phyloP scores from a whole-genome alignment of 208 protist species.

The Acanthamoeba royreba region DNA sequence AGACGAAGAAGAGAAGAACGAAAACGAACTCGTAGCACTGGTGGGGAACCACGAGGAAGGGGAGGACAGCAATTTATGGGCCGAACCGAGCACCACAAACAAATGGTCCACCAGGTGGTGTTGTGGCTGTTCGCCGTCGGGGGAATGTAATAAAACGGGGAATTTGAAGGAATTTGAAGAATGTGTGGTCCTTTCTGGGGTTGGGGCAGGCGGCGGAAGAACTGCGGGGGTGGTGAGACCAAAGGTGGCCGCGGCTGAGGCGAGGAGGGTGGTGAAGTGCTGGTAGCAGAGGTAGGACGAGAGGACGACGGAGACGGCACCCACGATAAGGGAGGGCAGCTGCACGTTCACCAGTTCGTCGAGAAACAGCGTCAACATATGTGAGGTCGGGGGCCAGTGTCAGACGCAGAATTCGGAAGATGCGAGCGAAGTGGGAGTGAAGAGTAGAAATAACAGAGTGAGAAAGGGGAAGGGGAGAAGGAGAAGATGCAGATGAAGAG shows the following conservation, averaged over 20 bases:
- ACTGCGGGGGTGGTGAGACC: too few species aligned
- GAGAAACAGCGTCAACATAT: not conserved
- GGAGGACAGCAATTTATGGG: too few species aligned
- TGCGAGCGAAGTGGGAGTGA: not conserved
- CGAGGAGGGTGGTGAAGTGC: not conserved
- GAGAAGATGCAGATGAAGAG: not conserved
- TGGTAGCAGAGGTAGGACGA: not conserved
- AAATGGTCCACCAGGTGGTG: too few species aligned
- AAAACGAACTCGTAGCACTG: too few species aligned
- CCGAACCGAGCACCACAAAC: too few species aligned
- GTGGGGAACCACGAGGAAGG: too few species aligned
- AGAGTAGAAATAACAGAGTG: not conserved
- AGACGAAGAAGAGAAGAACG: not conserved
- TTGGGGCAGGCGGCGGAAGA: too few species aligned
- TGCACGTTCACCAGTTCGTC: not conserved
- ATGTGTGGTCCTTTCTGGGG: too few species aligned
- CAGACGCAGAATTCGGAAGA: not conserved
- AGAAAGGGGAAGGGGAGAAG: not conserved
- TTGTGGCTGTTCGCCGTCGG: not conserved
- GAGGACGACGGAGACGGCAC: not conserved
- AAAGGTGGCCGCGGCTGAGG: too few species aligned
- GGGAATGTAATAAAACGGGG: not conserved
- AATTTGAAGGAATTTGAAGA: not conserved
- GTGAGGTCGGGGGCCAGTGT: not conserved
- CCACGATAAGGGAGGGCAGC: not conserved